Conservation (phyloP, 345 rosid genomes). For the Mangifera indica region DNA sequence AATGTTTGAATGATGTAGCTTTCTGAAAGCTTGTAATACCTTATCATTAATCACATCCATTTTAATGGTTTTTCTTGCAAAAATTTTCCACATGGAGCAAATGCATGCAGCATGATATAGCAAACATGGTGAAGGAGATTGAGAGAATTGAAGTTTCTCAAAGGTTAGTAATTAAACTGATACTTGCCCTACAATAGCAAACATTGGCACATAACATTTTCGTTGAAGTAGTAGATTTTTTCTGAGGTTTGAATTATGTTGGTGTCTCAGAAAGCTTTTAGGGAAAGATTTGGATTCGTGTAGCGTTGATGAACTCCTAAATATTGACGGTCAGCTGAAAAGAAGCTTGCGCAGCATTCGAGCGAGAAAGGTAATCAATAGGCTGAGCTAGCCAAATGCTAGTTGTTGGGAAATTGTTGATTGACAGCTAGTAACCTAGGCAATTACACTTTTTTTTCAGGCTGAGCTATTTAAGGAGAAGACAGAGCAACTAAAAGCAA, state of each 20-base stretch:
- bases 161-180: slow-evolving; percentile 35
- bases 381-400: neutral
- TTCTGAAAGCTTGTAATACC: neutral
- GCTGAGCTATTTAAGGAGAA: slow-evolving; percentile 40
- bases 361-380: slow-evolving; percentile 51
- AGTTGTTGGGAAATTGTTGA: no score
- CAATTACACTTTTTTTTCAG: slow-evolving; percentile 29
- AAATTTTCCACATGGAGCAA: slow-evolving; percentile 35
- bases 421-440: neutral
- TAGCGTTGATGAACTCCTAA: slow-evolving; percentile 44
- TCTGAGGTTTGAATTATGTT: slow-evolving; percentile 9
- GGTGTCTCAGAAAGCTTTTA: slow-evolving; percentile 45
- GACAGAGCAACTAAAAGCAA: slow-evolving; percentile 41
- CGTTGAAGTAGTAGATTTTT: neutral
- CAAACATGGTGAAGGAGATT: slow-evolving; percentile 42
- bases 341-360: slow-evolving; percentile 49
- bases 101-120: slow-evolving; percentile 41
- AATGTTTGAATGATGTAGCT: no score
- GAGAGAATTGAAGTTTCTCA: slow-evolving; percentile 49
- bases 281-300: slow-evolving; percentile 50
- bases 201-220: neutral
- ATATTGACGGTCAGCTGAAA: slow-evolving; percentile 42
- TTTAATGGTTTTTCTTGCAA: neutral
- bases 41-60: neutral
- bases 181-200: neutral